Conservation (phyloP, 2,329 filamentous ascomycete species). For the Chalara sp. region DNA sequence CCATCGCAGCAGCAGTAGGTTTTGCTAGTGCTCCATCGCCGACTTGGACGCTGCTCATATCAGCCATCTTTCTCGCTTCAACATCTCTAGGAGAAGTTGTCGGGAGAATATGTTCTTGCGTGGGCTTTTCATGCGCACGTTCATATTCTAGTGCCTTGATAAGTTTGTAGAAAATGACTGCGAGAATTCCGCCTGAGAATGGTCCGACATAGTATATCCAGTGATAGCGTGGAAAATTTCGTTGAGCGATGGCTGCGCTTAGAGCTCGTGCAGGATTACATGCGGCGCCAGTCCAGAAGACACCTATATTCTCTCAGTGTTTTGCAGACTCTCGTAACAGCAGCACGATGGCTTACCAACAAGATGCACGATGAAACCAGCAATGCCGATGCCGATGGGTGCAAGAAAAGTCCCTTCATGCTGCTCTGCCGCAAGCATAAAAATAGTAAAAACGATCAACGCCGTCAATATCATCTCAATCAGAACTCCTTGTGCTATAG, state of each 20-base stretch:
- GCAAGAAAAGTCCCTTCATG: slow-evolving; percentile 41
- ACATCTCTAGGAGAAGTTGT: neutral
- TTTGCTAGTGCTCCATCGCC: no score
- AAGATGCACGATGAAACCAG: slow-evolving; percentile 40
- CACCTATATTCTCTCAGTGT: slow-evolving; percentile 22
- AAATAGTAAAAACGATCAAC: slow-evolving; percentile 41
- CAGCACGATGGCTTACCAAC: slow-evolving; percentile 19
- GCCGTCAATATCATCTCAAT: slow-evolving; percentile 42
- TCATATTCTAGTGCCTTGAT: slow-evolving; percentile 46
- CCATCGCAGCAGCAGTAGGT: no score
- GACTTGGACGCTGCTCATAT: no score
- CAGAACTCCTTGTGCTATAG: slow-evolving; percentile 38
- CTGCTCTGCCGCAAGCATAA: slow-evolving; percentile 44
- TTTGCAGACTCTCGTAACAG: no score
- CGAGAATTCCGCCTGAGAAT: slow-evolving; percentile 40
- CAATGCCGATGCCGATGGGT: slow-evolving; percentile 39
- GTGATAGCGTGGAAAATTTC: slow-evolving; percentile 34
- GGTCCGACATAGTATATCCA: slow-evolving; percentile 47
- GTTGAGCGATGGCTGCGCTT: slow-evolving; percentile 37
- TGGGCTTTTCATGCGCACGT: slow-evolving; percentile 18
- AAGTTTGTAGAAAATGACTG: slow-evolving; percentile 42
- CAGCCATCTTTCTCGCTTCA: no score
- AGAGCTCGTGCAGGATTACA: slow-evolving; percentile 41
- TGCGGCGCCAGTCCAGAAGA: slow-evolving; percentile 41
- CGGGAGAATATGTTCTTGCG: neutral